Evolutionary conservation across 2,329 filamentous ascomycete genomes (phyloP), one percentile per base, ranked within the genome.

Genomic region (Aureobasidium sp.): DNA sequence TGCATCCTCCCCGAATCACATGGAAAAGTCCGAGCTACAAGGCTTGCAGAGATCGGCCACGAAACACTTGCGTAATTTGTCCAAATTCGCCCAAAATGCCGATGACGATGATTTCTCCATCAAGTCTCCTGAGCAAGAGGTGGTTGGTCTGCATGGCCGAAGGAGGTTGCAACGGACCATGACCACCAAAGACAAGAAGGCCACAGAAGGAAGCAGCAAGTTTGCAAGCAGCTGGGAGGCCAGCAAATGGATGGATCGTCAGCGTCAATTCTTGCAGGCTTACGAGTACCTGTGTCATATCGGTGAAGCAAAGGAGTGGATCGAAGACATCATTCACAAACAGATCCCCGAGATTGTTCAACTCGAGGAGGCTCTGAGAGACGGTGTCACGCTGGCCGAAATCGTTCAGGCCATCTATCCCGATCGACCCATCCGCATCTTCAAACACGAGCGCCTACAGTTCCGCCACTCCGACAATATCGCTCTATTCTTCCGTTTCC

Each of bases 211-310:
- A 56, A 64, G 44, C 62, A 35, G 68, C 68, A 54, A 60, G 60
- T 22, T 68, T 62, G 19, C 64, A 62, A 57, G 68, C 60, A 50
- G 60, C 61, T 93, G 90, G 85, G 82, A 88, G 58, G 84, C 84
- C 17, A 81, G 87, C 45, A 95, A 91, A 66, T 98, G 93, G 93
- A 98, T 98, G 91, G 93, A 98, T 68, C 93, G 95, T 66, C 91
- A 98, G 67, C 82, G 93, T 22, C 91, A 97, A 67, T 97, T 96
- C 64, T 73, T 98, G 50, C 88, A 95, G 69, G 93, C 93, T 6
- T 98, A 98, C 66, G 93, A 98, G 68, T 98, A 98, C 67, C 84
- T 98, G 32, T 98, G 93, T 67, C 93, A 98, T 66, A 97, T 98
- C 60, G 93, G 93, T 67, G 93, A 98, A 74, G 93, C 93, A 19